Conservation (phyloP, 495 filamentous ascomycete genomes). For the Aspergillus olivimuriae region DNA sequence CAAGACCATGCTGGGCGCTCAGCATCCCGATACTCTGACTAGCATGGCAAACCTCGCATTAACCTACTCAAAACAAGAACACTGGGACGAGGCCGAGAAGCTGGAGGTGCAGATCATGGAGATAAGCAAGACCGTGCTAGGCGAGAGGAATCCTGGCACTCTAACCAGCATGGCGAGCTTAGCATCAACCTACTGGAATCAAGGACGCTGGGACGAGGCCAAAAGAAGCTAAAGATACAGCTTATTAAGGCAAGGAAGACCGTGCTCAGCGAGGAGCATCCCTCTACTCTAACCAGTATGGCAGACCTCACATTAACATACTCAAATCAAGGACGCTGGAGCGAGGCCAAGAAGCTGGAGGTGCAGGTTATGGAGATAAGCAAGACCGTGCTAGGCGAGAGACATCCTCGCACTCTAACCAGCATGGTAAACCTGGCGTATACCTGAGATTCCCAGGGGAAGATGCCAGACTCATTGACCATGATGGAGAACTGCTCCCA, state of each 20-base stretch:
- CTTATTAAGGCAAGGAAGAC: constrained; percentile 2
- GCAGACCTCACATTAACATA: constrained; percentile 19
- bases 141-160: constrained; percentile 11
- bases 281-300: constrained; percentile 22
- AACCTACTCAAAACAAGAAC: constrained; percentile 22
- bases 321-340: constrained; percentile 26
- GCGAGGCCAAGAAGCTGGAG: constrained; percentile 29
- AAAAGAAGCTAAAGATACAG: constrained; percentile 21
- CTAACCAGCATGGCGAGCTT: constrained; percentile 24
- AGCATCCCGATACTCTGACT: constrained; percentile 16
- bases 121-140: background rate
- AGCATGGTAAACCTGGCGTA: constrained; percentile 4
- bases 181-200: constrained; percentile 17
- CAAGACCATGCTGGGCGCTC: background rate
- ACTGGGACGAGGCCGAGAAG: constrained; percentile 27
- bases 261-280: constrained; percentile 11
- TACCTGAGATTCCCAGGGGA: background rate
- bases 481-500: constrained; percentile 7
- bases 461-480: constrained; percentile 6
- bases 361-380: constrained; percentile 20
- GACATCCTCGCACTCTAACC: constrained; percentile 8
- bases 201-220: constrained; percentile 30
- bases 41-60: constrained; percentile 24
- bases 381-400: constrained; percentile 4
- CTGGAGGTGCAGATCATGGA: constrained; percentile 10